Evolutionary conservation across 805 yeast genomes (phyloP), one percentile per base, ranked within the genome.

Genomic region (Gaillardinia entomophila): DNA sequence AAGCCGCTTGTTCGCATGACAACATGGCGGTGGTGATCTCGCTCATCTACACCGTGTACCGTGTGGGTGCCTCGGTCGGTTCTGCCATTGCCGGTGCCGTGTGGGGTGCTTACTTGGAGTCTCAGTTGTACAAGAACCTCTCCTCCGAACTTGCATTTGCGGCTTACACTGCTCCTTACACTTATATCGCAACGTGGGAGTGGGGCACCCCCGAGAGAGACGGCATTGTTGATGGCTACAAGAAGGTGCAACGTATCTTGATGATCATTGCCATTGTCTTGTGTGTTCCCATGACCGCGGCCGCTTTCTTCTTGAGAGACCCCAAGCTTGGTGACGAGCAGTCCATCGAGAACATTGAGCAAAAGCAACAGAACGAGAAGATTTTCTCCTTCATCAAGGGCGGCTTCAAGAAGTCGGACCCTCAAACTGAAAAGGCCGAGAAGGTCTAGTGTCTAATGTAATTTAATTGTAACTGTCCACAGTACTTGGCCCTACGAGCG

Each of bases 51-150:
- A 36, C 43, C 10, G 30, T 37, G 24, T 45, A 37, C 41, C 36
- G 45, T 24, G 32, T 47, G 26, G 52, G 52, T 26, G 35, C 41
- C 10, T 45, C 50, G n/a, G 38, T 43, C 20, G 50, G 50, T 14
- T 36, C 47, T 12, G 36, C 49, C 16, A 31, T 45, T 26, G 40
- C 45, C 23, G 52, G 50, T 35, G 52, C 52, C 11, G 36, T 45
- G 22, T 47, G 52, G 52, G 42, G 44, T n/a, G 38, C 38, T 26
- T 12, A 18, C 6, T 33, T 43, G 26, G 42, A 45, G n/a, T 38
- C 38, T 26, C 13, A 18, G 4, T 33, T 43, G 26, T 39, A 33
- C 35, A 20, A 25, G 5, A 25, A 28, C 10, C 22, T 19, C 10
- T 6, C 6, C 22, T 6, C 33, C 12, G 24, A 22, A 12, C 28